Base-by-base conservation (phyloP, 768 basidiomycete species). In the Butyriboletus loyo region DNA sequence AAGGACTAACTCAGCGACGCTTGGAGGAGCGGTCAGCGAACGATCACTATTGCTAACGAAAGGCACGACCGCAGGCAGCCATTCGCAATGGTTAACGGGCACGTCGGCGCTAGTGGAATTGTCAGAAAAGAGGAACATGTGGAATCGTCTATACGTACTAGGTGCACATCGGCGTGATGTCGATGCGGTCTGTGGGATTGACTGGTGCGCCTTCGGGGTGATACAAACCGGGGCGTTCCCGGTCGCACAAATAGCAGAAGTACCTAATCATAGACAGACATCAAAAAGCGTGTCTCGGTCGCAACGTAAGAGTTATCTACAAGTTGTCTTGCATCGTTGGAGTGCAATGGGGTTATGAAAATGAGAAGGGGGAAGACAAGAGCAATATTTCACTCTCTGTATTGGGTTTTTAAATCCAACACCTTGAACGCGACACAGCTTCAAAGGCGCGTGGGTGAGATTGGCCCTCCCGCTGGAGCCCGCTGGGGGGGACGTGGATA, bases 361-460 rank as follows among this genome's bases (percentile, higher is more conserved):
- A 11, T 41, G 27, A 19, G 36, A 6, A 21, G 10, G 9, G 15
- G 9, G 15, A 21, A 11, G 24, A 24, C 0, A 24, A 35, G 31
- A 15, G 38, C 1, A 32, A 42, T 40, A 32, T 2, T 42, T 42
- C 17, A 37, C 9, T 8, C 19, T 28, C 14, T 2, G 7, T 5
- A 6, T n/a, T 42, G 11, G 19, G 28, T 27, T 25, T 56, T 64
- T 63, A 63, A 54, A 49, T 35, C 24, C 36, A 45, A 25, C 1
- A 42, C 30, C 24, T 38, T 28, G 35, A 2, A 30, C 2, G 37
- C 2, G 17, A 25, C 56, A 65, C 61, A 66, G 63, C 64, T 34
- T 46, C 31, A 7, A 21, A 13, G 0, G 27, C 14, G 5, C 30
- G 21, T 4, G 31, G 8, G 24, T 19, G 22, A 9, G 3, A 10